These are phyloP conservation scores for Symbiodinium natans DNA, from an alignment of 73 alveolate genomes.

Conservation along the genomic window DNA sequence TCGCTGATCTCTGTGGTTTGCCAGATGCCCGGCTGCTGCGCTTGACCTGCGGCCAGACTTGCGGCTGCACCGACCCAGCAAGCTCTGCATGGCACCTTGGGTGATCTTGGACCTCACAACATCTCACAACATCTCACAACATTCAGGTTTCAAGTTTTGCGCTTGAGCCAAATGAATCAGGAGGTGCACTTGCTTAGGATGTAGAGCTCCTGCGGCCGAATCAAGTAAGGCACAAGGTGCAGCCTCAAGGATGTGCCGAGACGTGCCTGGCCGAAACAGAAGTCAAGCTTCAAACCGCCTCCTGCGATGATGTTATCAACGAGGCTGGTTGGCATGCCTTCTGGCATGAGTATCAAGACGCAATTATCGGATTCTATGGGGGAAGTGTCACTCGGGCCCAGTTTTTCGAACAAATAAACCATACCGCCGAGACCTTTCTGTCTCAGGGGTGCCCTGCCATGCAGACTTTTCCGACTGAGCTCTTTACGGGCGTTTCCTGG, in stretches of 20 bases:
- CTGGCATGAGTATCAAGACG: background rate
- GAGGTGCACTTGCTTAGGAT: background rate
- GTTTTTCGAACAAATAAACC: background rate
- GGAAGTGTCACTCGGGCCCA: background rate
- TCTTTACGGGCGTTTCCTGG: background rate
- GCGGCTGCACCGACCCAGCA: slow-evolving; percentile 20
- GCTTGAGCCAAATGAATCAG: background rate
- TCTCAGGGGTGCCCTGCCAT: background rate
- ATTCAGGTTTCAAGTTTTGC: background rate
- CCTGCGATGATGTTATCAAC: background rate
- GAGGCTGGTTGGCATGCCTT: background rate
- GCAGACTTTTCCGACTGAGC: background rate
- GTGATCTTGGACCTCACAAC: background rate
- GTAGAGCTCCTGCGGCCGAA: background rate
- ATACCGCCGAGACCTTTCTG: background rate
- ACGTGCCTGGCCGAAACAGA: background rate
- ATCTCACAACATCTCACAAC: too few relatives aligned
- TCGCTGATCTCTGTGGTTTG: background rate
- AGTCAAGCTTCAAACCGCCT: background rate
- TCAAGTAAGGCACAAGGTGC: background rate
- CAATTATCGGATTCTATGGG: background rate
- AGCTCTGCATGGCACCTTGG: slow-evolving; percentile 5
- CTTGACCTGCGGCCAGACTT: background rate
- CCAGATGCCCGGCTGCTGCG: slow-evolving; percentile 8
- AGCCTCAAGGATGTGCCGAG: background rate